Conservation (phyloP, 495 filamentous ascomycete species). For the Aspergillus saccharolyticus region DNA sequence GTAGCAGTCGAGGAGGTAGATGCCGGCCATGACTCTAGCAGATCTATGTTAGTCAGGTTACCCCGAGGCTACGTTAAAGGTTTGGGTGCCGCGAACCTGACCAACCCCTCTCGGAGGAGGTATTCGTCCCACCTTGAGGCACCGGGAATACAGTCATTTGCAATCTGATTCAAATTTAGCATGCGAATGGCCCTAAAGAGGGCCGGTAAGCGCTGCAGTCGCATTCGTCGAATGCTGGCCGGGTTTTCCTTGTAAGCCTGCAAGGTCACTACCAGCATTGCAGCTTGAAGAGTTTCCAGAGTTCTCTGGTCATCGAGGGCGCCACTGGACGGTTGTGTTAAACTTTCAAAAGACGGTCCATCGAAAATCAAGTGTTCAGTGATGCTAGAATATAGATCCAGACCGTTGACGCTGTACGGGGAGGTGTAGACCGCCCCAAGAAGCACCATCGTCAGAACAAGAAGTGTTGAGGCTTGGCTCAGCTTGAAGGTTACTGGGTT, state of each 20-base stretch:
- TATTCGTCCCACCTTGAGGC: not conserved
- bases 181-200: not conserved
- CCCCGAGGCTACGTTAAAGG: not conserved
- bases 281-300: constrained; percentile 1
- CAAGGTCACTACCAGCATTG: not conserved
- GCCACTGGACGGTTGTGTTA: not conserved
- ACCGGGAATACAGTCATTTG: not conserved
- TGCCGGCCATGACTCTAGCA: constrained; percentile 2
- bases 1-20: constrained; percentile 4
- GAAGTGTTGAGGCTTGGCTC: not conserved
- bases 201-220: constrained; percentile 1
- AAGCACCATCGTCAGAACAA: constrained; percentile 1
- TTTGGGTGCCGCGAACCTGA: not conserved
- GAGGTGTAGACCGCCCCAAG: not conserved
- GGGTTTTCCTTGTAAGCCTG: not conserved
- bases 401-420: not conserved
- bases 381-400: not conserved
- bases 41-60: not conserved
- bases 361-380: not conserved
- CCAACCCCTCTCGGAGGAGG: not conserved
- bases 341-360: not conserved
- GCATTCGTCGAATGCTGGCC: not conserved
- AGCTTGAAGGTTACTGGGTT: constrained; percentile 1
- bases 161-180: not conserved
- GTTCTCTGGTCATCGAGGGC: not conserved